A percentile compares a stretch with the other conserved stretches of the same genome.
Conservation (phyloP, 1,284 basidiomycete genomes). For the Tilletia setariae region DNA sequence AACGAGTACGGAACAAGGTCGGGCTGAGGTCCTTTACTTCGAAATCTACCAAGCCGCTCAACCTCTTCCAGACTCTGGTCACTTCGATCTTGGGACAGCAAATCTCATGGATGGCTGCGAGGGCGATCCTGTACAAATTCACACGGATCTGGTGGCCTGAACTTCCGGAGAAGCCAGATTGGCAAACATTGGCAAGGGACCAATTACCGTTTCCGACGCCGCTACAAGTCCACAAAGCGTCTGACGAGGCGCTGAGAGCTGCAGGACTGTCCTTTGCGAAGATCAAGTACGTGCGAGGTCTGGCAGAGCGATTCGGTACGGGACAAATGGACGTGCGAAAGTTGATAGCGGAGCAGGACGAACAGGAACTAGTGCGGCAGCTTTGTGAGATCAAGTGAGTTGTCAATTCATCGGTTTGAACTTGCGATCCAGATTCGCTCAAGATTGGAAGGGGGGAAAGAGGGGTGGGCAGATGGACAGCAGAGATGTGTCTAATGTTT, state of each 20-base stretch:
- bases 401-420: no score
- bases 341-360: conserved; percentile 36
- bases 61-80: conserved; percentile 58
- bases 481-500: conserved; percentile 53
- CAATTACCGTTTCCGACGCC: conserved; percentile 48
- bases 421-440: no score
- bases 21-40: conserved; percentile 5
- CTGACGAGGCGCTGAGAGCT: conserved; percentile 36
- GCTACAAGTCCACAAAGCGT: conserved; percentile 35
- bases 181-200: conserved; percentile 38
- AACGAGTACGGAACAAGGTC: neutral
- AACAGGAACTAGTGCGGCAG: conserved; percentile 42
- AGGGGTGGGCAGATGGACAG: conserved; percentile 52
- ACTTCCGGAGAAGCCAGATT: conserved; percentile 44
- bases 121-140: conserved; percentile 80
- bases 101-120: conserved; percentile 84
- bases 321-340: conserved; percentile 44
- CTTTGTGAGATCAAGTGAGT: conserved; percentile 40
- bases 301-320: conserved; percentile 43
- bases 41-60: conserved; percentile 60
- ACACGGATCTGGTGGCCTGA: conserved; percentile 55
- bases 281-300: conserved; percentile 48
- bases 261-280: conserved; percentile 49
- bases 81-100: conserved; percentile 78
- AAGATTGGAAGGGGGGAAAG: no score